Evolutionary conservation across 805 yeast species (phyloP).

Genomic region (Scheffersomyces stipitis): DNA sequence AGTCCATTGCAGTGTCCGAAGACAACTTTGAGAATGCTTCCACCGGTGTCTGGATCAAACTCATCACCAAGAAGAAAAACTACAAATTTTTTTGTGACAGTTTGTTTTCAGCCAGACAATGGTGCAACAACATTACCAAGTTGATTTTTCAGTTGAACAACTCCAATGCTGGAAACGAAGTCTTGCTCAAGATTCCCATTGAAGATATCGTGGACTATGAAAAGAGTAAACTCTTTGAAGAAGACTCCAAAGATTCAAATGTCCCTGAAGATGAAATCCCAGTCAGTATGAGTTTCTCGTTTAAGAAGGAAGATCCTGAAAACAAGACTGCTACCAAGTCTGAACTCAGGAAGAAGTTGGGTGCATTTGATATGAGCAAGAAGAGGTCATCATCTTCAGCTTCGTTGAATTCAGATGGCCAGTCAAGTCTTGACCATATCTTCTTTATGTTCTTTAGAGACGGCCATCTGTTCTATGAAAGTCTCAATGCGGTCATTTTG

Average conservation of each 20-base stretch:
- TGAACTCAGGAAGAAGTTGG: slow-evolving; percentile 8
- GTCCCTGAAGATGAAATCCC: slow-evolving; percentile 40
- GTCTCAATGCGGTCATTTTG: slow-evolving; percentile 31
- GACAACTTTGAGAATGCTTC: slow-evolving; percentile 27
- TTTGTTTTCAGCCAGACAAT: slow-evolving; percentile 67
- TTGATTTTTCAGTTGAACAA: slow-evolving; percentile 65
- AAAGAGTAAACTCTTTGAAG: slow-evolving; percentile 50
- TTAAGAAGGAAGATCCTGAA: slow-evolving; percentile 18
- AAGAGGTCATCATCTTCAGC: not conserved
- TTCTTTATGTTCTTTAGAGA: slow-evolving; percentile 64
- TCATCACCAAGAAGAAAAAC: slow-evolving; percentile 56
- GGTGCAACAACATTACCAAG: slow-evolving; percentile 76
- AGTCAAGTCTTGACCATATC: slow-evolving; percentile 64
- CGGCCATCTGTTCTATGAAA: slow-evolving; percentile 43
- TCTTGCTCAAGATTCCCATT: slow-evolving; percentile 74
- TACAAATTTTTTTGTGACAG: slow-evolving; percentile 75
- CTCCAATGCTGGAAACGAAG: slow-evolving; percentile 68
- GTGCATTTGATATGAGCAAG: not conserved
- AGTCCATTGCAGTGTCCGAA: slow-evolving; percentile 16
- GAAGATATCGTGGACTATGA: slow-evolving; percentile 64
- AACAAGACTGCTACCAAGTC: slow-evolving; percentile 4
- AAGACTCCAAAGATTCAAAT: slow-evolving; percentile 4
- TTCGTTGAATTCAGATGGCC: not conserved
- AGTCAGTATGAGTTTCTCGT: slow-evolving; percentile 53
- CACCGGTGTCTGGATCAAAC: slow-evolving; percentile 51